Percentiles rank a stretch among this genome's conserved stretches.
Conservation (phyloP, 208 protist species). For the Strigomonas culicis region DNA sequence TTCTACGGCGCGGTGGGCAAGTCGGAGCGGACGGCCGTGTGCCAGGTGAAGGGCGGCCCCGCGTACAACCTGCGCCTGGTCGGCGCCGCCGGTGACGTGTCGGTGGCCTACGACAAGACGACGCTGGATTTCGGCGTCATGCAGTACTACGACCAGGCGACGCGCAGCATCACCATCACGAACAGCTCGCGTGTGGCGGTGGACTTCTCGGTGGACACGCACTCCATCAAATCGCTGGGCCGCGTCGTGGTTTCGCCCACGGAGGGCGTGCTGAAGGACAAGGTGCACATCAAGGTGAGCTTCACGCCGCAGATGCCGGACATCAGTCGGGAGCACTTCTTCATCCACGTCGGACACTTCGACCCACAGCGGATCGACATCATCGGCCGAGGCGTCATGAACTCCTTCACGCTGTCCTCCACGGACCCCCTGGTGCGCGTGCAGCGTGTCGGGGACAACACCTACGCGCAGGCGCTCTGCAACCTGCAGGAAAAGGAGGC, state of each 20-base stretch:
- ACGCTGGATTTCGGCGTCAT: constrained; percentile 90
- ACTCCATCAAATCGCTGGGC: constrained; percentile 34
- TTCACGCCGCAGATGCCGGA: constrained; percentile 87
- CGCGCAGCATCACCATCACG: constrained; percentile 73
- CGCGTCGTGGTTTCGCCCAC: constrained; percentile 75
- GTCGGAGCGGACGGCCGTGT: constrained; percentile 76
- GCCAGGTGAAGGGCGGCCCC: constrained; percentile 89
- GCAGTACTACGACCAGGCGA: constrained; percentile 63
- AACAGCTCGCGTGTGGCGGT: constrained; percentile 91
- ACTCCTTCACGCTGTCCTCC: constrained; percentile 37
- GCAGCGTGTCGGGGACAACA: neutral
- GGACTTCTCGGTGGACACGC: constrained; percentile 66
- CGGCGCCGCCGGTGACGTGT: constrained; percentile 70
- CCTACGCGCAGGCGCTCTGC: neutral
- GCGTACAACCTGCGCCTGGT: constrained; percentile 79
- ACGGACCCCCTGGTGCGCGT: constrained; percentile 20
- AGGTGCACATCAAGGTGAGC: constrained; percentile 62
- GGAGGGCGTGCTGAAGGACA: constrained; percentile 68
- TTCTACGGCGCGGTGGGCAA: constrained; percentile 72
- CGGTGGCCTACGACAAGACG: constrained; percentile 80
- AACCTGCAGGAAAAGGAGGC: constrained; percentile 11
- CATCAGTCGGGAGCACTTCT: constrained; percentile 73
- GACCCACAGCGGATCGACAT: constrained; percentile 88
- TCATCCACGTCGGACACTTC: constrained; percentile 91
- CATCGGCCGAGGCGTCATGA: constrained; percentile 65